Conservation (phyloP, 2,329 filamentous ascomycete genomes). For the Pseudomassariella vexata region DNA sequence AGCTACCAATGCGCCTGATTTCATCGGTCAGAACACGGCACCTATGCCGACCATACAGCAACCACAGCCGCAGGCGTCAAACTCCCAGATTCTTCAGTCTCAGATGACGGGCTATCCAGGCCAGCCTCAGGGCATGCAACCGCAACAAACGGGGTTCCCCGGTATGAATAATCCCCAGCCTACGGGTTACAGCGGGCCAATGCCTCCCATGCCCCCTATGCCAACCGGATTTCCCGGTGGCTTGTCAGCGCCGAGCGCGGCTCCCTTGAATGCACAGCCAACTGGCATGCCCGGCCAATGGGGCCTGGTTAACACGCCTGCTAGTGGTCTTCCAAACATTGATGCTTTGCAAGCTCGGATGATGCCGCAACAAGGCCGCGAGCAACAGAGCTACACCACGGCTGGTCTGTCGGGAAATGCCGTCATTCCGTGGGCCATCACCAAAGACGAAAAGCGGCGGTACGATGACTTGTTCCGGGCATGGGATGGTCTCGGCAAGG, state of each 20-base stretch:
- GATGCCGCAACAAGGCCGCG: constrained; percentile 94
- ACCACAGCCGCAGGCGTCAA: constrained; percentile 70
- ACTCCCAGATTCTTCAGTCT: constrained; percentile 54
- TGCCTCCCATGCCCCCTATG: constrained; percentile 80
- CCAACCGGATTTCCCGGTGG: constrained; percentile 61
- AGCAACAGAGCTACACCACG: constrained; percentile 76
- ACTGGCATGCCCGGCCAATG: constrained; percentile 91
- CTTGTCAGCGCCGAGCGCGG: constrained; percentile 44
- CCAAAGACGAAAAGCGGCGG: constrained; percentile 95
- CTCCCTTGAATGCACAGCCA: constrained; percentile 81
- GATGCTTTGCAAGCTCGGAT: constrained; percentile 87
- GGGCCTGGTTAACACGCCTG: constrained; percentile 94
- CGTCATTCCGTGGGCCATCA: constrained; percentile 96
- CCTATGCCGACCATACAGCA: constrained; percentile 56
- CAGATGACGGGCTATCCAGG: constrained; percentile 65
- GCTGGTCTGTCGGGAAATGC: constrained; percentile 87
- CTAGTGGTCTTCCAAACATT: constrained; percentile 86
- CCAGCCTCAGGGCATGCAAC: constrained; percentile 54
- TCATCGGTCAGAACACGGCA: constrained; percentile 49
- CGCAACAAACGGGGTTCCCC: constrained; percentile 66
- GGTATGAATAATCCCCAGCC: constrained; percentile 62
- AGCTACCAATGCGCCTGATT: constrained; percentile 63
- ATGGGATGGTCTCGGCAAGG: constrained; percentile 93
- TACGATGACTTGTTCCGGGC: constrained; percentile 93
- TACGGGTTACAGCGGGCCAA: constrained; percentile 74